These are phyloP conservation scores for Cairneyella variabilis DNA, from an alignment of 495 filamentous ascomycete genomes.

Conservation along the genomic window DNA sequence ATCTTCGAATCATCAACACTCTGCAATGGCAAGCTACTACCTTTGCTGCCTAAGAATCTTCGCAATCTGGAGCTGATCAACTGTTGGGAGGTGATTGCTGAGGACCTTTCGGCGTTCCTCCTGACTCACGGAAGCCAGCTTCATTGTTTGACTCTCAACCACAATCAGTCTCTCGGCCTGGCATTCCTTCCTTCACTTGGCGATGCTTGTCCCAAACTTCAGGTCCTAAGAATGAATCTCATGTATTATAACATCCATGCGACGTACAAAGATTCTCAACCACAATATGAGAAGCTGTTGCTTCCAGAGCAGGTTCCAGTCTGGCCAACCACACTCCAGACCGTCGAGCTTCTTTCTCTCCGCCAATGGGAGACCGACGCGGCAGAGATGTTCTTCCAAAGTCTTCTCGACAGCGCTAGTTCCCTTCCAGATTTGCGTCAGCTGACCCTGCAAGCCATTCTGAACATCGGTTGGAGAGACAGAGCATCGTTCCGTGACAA, in stretches of 20 bases:
- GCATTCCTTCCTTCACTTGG: slow-evolving; percentile 62
- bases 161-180: slow-evolving; percentile 73
- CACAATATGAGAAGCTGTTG: slow-evolving; percentile 64
- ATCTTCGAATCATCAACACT: slow-evolving; percentile 64
- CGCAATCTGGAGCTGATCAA: slow-evolving; percentile 66
- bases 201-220: slow-evolving; percentile 60
- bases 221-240: slow-evolving; percentile 67
- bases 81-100: slow-evolving; percentile 62
- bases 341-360: slow-evolving; percentile 69
- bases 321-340: slow-evolving; percentile 68
- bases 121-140: slow-evolving; percentile 57
- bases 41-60: slow-evolving; percentile 58
- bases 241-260: slow-evolving; percentile 55
- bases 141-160: slow-evolving; percentile 60
- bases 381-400: slow-evolving; percentile 72
- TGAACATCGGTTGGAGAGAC: slow-evolving; percentile 72
- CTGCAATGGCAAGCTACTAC: slow-evolving; percentile 56
- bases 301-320: slow-evolving; percentile 54
- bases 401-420: slow-evolving; percentile 64
- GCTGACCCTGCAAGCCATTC: slow-evolving; percentile 65
- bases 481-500: slow-evolving; percentile 67
- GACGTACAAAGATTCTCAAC: slow-evolving; percentile 63
- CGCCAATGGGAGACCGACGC: slow-evolving; percentile 61
- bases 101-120: slow-evolving; percentile 57
- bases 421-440: slow-evolving; percentile 59